These are phyloP conservation scores for Herpotrichia juniperi DNA, from an alignment of 2,329 filamentous ascomycete genomes.

Conservation along the genomic window DNA sequence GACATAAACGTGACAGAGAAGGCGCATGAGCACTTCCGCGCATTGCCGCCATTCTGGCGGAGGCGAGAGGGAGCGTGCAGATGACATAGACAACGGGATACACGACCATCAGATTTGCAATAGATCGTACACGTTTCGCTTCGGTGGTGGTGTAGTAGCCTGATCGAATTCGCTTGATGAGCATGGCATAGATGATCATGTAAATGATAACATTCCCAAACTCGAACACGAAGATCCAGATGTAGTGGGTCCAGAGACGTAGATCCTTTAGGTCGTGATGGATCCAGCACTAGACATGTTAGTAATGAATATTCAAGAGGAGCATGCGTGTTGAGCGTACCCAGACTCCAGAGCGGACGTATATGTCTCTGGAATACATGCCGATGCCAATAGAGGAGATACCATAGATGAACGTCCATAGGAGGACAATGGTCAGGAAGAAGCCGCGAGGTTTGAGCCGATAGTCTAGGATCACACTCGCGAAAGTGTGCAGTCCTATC, in stretches of 20 bases:
- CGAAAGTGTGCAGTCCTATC: conserved; percentile 71
- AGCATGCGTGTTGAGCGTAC: conserved; percentile 30
- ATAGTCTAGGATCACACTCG: conserved; percentile 64
- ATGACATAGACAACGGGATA: conserved; percentile 73
- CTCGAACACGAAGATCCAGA: conserved; percentile 55
- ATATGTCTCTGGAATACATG: conserved; percentile 55
- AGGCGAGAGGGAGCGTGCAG: conserved; percentile 71
- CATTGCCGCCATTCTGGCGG: conserved; percentile 69
- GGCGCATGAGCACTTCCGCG: conserved; percentile 51
- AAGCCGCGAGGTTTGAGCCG: conserved; percentile 59
- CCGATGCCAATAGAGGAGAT: conserved; percentile 61
- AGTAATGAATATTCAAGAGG: not conserved
- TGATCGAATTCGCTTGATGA: conserved; percentile 44
- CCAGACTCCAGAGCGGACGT: conserved; percentile 70
- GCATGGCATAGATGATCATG: conserved; percentile 48
- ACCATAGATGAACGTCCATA: conserved; percentile 67
- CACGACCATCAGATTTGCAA: conserved; percentile 65
- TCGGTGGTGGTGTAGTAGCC: conserved; percentile 43
- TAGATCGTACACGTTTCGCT: conserved; percentile 44
- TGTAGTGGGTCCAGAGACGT: conserved; percentile 67
- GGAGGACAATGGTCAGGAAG: conserved; percentile 52
- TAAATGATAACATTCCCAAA: conserved; percentile 61
- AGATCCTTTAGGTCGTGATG: conserved; percentile 60
- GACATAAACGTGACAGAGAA: conserved; percentile 54
- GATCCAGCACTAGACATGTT: conserved; percentile 63